Evolutionary conservation across 768 basidiomycete genomes (phyloP).

Genomic region (Suillus occidentalis): DNA sequence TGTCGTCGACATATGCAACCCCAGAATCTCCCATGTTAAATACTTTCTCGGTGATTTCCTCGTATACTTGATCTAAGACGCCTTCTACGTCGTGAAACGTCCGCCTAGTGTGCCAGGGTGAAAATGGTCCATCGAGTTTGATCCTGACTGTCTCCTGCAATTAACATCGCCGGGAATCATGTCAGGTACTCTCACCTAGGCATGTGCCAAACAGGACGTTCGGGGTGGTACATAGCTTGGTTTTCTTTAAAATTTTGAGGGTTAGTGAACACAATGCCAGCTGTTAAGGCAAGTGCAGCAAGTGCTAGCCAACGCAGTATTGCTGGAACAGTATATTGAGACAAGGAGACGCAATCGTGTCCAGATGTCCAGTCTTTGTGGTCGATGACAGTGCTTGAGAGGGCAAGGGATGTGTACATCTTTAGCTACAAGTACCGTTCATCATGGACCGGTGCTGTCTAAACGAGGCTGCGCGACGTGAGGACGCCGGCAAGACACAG

Average conservation of each 20-base stretch:
- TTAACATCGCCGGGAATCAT: conserved; percentile 1
- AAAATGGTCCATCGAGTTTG: conserved; percentile 28
- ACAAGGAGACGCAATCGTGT: background rate
- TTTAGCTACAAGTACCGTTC: background rate
- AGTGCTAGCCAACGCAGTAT: background rate
- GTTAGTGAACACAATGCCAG: background rate
- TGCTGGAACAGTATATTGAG: background rate
- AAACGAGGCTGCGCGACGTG: background rate
- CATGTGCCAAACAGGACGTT: background rate
- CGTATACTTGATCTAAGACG: conserved; percentile 89
- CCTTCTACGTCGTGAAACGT: conserved; percentile 97
- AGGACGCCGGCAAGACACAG: background rate
- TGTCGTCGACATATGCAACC: conserved; percentile 41
- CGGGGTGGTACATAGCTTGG: background rate
- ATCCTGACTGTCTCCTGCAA: conserved; percentile 4
- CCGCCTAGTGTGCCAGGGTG: conserved; percentile 94
- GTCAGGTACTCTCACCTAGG: conserved; percentile 7
- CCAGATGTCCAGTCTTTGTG: background rate
- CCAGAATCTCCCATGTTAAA: conserved; percentile 72
- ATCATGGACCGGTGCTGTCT: background rate
- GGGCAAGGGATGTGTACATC: background rate
- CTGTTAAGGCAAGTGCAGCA: background rate
- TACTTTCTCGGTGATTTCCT: conserved; percentile 88
- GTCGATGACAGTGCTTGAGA: background rate
- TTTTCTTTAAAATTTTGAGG: background rate